Evolutionary conservation across 164 flowering plant genomes (phyloP), one percentile per base, ranked within the genome.

Genomic region (Vitis labrusca): DNA sequence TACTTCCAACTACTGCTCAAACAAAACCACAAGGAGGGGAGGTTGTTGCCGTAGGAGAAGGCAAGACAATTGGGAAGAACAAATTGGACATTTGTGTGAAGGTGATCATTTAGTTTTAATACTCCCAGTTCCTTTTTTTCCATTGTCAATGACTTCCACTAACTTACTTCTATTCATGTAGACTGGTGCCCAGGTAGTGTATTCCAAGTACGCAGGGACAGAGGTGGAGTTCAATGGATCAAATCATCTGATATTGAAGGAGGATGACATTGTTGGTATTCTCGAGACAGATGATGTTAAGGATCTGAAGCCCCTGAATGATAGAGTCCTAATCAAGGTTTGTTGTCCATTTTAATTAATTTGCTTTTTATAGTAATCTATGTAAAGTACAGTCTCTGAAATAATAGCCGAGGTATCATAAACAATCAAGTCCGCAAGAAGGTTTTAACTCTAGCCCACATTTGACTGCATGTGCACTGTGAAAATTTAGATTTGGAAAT

Each of bases 151-250:
- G 50, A 8, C 29, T 50, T 59, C 48, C 11, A 61, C 61, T 56
- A 19, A 71, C 47, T 65, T 65, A 37, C 8, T 17, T 23, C 61
- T n/a, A 63, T 59, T 48, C 72, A 15, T 69, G n/a, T 68, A 93
- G 98, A 73, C 85, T 73, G 98, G 98, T 53, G 55, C 84, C 67
- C 86, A 91, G 77, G 85, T 94, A 27, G 89, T 94, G 5, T 94
- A 92, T 77, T 94, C 97, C 50, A 94, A 94, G 81, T 94, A 91
- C 75, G 97, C 98, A 3, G 98, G 98, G 32, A 94, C 98, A 15
- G 97, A 94, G 65, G 69, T 94, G 47, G 97, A 91, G 68, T 87
- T 92, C 78, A 81, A 88, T 71, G 97, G 91, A 54, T 12, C 82
- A 32, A 88, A 76, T 61, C 97, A 94, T 82, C 89, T 94, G 57